Conservation (phyloP, 441 rosid genomes). For the Adansonia rubrostipa region DNA sequence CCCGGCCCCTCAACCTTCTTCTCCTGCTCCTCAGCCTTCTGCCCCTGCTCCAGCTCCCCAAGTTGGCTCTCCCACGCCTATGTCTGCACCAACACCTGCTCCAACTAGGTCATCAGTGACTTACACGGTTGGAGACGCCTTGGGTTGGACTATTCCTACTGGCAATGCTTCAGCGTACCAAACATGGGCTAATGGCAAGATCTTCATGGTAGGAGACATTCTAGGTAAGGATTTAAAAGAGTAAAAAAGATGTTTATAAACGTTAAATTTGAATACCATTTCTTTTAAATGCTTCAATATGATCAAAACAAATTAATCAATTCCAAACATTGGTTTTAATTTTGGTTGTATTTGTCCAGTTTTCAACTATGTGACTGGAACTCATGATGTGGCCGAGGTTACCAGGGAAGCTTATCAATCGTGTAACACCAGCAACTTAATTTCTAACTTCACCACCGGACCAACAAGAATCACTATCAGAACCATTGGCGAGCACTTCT, state of each 20-base stretch:
- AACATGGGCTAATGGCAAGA: slow-evolving; percentile 41
- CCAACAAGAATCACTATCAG: slow-evolving; percentile 41
- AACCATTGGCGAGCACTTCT: slow-evolving; percentile 41
- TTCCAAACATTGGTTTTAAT: neutral
- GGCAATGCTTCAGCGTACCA: slow-evolving; percentile 30
- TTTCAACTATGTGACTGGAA: slow-evolving; percentile 30
- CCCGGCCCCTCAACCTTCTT: slow-evolving; percentile 13
- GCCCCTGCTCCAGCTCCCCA: slow-evolving; percentile 23
- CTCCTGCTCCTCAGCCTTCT: slow-evolving; percentile 23
- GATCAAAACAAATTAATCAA: neutral
- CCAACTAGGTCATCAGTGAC: slow-evolving; percentile 27
- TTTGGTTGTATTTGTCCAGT: slow-evolving; percentile 23
- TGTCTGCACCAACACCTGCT: slow-evolving; percentile 20
- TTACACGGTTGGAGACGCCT: slow-evolving; percentile 41
- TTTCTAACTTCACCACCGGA: slow-evolving; percentile 27
- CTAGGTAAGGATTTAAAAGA: slow-evolving; percentile 34
- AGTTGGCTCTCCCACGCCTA: slow-evolving; percentile 24
- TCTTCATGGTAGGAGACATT: slow-evolving; percentile 42
- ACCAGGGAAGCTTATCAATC: slow-evolving; percentile 27
- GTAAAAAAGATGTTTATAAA: neutral
- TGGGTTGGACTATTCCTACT: slow-evolving; percentile 41
- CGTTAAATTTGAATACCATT: neutral
- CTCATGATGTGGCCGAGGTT: slow-evolving; percentile 37
- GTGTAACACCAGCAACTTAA: slow-evolving; percentile 26
- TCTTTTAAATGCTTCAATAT: too few relatives aligned